Conservation (phyloP, 352 stramenopile species). For the Elongisporangium senticosum region DNA sequence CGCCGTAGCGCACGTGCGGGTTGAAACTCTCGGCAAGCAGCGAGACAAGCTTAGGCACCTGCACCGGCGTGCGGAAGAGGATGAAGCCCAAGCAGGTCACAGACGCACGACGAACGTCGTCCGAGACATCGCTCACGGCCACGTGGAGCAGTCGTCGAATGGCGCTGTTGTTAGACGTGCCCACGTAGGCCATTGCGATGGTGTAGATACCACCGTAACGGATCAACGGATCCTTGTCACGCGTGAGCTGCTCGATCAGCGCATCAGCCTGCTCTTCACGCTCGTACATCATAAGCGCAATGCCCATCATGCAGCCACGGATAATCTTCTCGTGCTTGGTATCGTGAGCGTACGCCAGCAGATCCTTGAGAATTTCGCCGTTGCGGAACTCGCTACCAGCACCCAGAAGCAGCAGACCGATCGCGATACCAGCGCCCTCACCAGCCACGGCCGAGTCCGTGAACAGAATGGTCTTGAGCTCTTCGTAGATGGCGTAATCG, state of each 20-base stretch:
- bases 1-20: conserved; percentile 98
- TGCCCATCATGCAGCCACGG: conserved; percentile 94
- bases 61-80: conserved; percentile 96
- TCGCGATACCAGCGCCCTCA: conserved; percentile 95
- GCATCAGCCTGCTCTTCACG: conserved; percentile 95
- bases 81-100: conserved; percentile 98
- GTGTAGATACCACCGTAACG: conserved; percentile 98
- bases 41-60: conserved; percentile 88
- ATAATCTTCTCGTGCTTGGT: conserved; percentile 99
- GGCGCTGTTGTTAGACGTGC: conserved; percentile 96
- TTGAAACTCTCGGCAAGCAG: conserved; percentile 99
- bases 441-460: conserved; percentile 97
- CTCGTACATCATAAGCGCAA: conserved; percentile 98
- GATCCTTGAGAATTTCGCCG: conserved; percentile 86
- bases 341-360: conserved; percentile 97
- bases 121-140: conserved; percentile 97
- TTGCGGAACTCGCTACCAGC: conserved; percentile 84
- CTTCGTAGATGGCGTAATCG: conserved; percentile 93
- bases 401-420: conserved; percentile 97
- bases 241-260: conserved; percentile 96
- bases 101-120: conserved; percentile 97
- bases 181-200: conserved; percentile 96
- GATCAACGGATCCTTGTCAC: conserved; percentile 97
- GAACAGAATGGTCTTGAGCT: conserved; percentile 97
- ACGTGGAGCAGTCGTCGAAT: conserved; percentile 97